Base-by-base conservation (phyloP, 1,139 yeast genomes). In the Debaryomyces psychrophilus region DNA sequence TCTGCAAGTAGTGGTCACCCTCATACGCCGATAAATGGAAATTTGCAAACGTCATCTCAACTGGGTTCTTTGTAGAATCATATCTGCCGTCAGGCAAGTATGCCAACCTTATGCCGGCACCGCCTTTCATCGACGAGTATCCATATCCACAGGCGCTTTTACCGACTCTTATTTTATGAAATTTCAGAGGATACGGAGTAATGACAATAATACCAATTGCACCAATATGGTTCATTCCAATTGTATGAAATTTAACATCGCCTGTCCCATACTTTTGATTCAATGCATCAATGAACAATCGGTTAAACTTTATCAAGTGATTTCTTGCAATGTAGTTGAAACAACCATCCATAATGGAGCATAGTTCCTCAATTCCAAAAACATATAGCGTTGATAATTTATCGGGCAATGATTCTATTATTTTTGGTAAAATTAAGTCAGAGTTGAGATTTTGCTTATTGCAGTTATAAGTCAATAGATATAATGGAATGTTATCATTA, bases 1-100 rank as follows among this genome's bases (percentile, higher is more conserved):
- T 62, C 7, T 59, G 55, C 37, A 73, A 70, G 54, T 79, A 69
- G 25, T 58, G 53, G 5, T 65, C 65, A 1, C 95, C 95, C 60
- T 89, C 96, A 54, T 79, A 79, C 0, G 97, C 97, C 22, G 83
- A 77, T 45, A 90, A 65, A 68, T 90, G 97, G 2, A 85, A 80
- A 42, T 75, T 70, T 2, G 85, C 83, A 68, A 90, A 82, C 0
- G 95, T 84, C 49, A 82, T 67, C 28, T 81, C 69, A 2, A 65
- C 59, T 7, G 53, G 44, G 6, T 57, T 45, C 14, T 52, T 50
- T 1, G 45, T 23, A 8, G 37, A 44, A 5, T 38, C 34, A 20
- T 50, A 40, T 7, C 43, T 49, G 1, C 59, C 60, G 20, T 61
- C 59, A 4, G 68, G 68, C 25, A 58, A 47, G 40, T 71, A 69